These are phyloP conservation scores for Whalleya microplaca DNA, from an alignment of 2,329 filamentous ascomycete species.

Conservation along the genomic window DNA sequence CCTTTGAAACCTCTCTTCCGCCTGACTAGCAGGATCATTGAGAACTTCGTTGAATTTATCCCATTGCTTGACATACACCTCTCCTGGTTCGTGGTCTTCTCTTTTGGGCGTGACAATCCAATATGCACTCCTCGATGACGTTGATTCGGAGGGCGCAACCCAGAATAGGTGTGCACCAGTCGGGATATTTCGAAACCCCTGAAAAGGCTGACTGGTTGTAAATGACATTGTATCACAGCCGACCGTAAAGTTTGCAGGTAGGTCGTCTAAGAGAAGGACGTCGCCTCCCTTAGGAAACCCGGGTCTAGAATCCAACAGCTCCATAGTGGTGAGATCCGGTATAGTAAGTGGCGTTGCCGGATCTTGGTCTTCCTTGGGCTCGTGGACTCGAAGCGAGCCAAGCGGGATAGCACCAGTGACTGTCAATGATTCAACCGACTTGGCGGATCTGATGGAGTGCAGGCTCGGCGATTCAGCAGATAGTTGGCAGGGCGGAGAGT, in stretches of 20 bases:
- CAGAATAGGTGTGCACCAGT: constrained; percentile 63
- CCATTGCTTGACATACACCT: constrained; percentile 44
- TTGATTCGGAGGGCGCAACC: constrained; percentile 53
- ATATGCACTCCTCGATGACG: constrained; percentile 58
- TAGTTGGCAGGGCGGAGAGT: constrained; percentile 2
- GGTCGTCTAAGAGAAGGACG: constrained; percentile 54
- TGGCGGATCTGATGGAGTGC: constrained; percentile 33
- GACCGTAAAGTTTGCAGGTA: constrained; percentile 55
- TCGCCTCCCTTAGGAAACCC: constrained; percentile 46
- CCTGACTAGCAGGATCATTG: constrained; percentile 47
- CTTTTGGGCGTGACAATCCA: constrained; percentile 53
- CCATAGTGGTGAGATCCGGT: constrained; percentile 22
- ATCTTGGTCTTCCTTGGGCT: constrained; percentile 11
- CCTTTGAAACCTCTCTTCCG: constrained; percentile 51
- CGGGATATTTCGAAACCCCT: constrained; percentile 59
- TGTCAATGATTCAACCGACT: constrained; percentile 38
- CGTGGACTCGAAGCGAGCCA: constrained; percentile 27
- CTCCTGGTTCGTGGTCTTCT: constrained; percentile 34
- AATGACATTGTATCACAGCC: constrained; percentile 58
- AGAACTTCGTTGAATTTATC: constrained; percentile 60
- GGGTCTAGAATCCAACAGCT: constrained; percentile 29
- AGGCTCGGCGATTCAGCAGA: constrained; percentile 10
- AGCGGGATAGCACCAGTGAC: constrained; percentile 37
- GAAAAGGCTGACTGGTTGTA: constrained; percentile 48
- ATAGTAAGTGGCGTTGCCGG: constrained; percentile 19